Evolutionary conservation across 495 filamentous ascomycete genomes (phyloP).

Genomic region (Cercophora samala): DNA sequence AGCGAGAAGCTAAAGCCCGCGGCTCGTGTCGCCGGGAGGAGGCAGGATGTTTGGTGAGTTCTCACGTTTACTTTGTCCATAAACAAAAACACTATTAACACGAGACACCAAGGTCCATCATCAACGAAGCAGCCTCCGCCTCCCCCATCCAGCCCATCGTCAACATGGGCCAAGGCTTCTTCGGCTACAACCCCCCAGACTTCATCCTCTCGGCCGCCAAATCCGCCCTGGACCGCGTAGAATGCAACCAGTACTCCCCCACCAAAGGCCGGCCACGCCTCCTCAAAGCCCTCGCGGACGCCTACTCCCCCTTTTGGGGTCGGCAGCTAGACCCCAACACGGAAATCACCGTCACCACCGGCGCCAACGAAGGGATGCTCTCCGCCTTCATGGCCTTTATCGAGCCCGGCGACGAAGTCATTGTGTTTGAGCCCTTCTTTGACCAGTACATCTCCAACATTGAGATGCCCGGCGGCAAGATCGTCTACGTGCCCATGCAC

Average conservation of each 20-base stretch:
- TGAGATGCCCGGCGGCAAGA: conserved; percentile 91
- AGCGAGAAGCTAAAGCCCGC: conserved; percentile 61
- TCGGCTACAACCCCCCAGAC: conserved; percentile 91
- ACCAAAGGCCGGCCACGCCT: conserved; percentile 88
- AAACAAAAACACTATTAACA: conserved; percentile 1
- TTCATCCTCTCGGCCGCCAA: conserved; percentile 93
- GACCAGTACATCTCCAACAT: conserved; percentile 99
- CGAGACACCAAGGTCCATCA: conserved; percentile 65
- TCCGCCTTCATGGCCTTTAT: conserved; percentile 97
- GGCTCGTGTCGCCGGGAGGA: conserved; percentile 69
- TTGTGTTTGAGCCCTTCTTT: conserved; percentile 98
- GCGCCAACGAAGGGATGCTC: conserved; percentile 95
- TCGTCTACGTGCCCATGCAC: conserved; percentile 89
- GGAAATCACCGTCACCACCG: conserved; percentile 92
- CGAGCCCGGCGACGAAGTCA: conserved; percentile 88
- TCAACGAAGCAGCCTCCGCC: conserved; percentile 83
- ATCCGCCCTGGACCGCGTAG: conserved; percentile 81
- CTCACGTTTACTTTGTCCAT: not conserved
- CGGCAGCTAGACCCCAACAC: conserved; percentile 77
- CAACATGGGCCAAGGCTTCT: conserved; percentile 97
- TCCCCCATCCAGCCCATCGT: conserved; percentile 88
- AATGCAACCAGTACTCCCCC: conserved; percentile 97
- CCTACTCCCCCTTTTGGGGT: conserved; percentile 84
- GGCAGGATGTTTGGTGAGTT: conserved; percentile 88
- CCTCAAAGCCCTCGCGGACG: conserved; percentile 84